Conservation (phyloP, 306 rosid genomes). For the Cucumis hystrix region DNA sequence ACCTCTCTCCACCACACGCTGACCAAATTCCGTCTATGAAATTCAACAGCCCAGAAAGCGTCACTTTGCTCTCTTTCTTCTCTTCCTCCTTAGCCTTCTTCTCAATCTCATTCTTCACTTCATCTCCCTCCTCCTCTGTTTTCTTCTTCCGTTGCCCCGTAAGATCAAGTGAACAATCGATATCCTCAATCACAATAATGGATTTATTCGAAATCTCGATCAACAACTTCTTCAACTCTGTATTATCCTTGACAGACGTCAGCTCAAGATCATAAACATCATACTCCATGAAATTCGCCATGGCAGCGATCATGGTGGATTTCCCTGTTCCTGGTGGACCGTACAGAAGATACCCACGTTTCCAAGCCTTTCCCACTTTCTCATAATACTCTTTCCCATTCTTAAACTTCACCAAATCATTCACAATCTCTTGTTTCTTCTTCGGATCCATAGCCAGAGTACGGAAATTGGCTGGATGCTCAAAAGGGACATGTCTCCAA, state of each 20-base stretch:
- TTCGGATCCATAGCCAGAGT: slow-evolving; percentile 35
- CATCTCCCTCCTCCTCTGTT: not conserved
- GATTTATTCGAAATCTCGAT: slow-evolving; percentile 32
- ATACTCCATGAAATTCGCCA: slow-evolving; percentile 46
- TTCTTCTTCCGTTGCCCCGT: slow-evolving; percentile 41
- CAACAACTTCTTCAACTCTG: slow-evolving; percentile 27
- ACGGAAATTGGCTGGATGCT: slow-evolving; percentile 42
- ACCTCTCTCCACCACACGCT: slow-evolving; percentile 57
- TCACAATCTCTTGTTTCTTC: slow-evolving; percentile 30
- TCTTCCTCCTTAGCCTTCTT: not conserved
- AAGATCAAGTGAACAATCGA: slow-evolving; percentile 62
- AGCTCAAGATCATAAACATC: slow-evolving; percentile 57
- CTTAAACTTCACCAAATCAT: slow-evolving; percentile 30
- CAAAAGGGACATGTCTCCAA: slow-evolving; percentile 19
- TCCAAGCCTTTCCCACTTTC: slow-evolving; percentile 59
- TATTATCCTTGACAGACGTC: slow-evolving; percentile 40
- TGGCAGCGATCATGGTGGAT: slow-evolving; percentile 53
- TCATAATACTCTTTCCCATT: slow-evolving; percentile 41
- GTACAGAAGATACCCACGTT: slow-evolving; percentile 38
- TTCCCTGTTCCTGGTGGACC: slow-evolving; percentile 72
- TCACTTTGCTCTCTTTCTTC: slow-evolving; percentile 15
- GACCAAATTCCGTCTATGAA: slow-evolving; percentile 36
- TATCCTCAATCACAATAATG: slow-evolving; percentile 49
- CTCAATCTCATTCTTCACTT: not conserved
- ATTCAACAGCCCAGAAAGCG: slow-evolving; percentile 18